Conservation (phyloP, 768 basidiomycete genomes). For the Pleurotus ostreatus region DNA sequence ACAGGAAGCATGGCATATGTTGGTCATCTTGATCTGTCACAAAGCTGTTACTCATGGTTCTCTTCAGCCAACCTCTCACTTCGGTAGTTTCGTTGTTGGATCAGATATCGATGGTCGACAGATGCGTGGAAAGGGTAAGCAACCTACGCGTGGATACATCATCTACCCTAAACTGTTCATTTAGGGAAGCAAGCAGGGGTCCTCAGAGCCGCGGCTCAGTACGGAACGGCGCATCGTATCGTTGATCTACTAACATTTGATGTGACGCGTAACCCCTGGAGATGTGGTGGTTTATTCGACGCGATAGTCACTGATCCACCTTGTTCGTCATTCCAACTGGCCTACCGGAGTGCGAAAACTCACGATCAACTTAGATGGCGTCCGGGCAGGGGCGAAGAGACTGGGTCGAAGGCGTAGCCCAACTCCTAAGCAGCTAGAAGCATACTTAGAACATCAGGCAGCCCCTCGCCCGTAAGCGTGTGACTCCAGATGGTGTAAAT, state of each 20-base stretch:
- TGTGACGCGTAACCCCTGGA: conserved; percentile 85
- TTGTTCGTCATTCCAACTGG: conserved; percentile 46
- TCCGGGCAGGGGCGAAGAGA: conserved; percentile 83
- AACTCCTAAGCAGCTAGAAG: conserved; percentile 30
- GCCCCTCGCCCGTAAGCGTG: conserved; percentile 42
- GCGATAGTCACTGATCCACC: conserved; percentile 95
- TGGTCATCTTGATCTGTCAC: not conserved
- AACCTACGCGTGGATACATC: not conserved
- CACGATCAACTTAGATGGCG: conserved; percentile 62
- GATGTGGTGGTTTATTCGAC: conserved; percentile 87
- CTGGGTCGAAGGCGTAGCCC: conserved; percentile 63
- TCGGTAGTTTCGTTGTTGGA: conserved; percentile 83
- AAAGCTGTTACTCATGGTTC: not conserved
- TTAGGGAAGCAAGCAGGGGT: conserved; percentile 61
- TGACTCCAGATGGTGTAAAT: not conserved
- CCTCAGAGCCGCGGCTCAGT: conserved; percentile 77
- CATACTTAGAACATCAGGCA: conserved; percentile 32
- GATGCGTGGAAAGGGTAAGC: conserved; percentile 86
- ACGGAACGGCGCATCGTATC: conserved; percentile 69
- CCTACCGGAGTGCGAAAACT: not conserved
- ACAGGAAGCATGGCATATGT: conserved; percentile 93
- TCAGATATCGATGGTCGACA: conserved; percentile 98
- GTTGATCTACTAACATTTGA: conserved; percentile 90
- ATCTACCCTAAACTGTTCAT: not conserved
- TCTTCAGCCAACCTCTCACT: conserved; percentile 75